Evolutionary conservation across 306 rosid species (phyloP), one percentile per base, ranked within the genome.

Genomic region (Parietaria judaica): DNA sequence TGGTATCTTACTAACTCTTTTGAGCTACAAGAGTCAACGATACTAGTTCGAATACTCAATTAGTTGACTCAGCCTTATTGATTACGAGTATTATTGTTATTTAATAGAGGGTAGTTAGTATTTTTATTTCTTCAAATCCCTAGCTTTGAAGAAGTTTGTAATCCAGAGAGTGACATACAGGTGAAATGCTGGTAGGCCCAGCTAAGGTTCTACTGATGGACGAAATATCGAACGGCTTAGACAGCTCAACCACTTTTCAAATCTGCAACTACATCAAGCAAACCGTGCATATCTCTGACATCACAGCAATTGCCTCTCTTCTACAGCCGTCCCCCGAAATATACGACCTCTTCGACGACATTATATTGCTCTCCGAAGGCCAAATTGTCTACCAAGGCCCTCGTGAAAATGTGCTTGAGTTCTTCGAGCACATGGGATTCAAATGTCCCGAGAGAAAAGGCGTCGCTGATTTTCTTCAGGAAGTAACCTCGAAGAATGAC

Each of bases 171-270:
- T 10, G 15, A 10, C 41, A 66, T 79, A 74, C 66, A 87, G 97
- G 97, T 41, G 97, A 90, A 62, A 86, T 86, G 90, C 58, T 90
- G 67, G 95, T 78, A 11, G 97, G 97, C 56, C 95, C 97, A 4
- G 95, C 88, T 43, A 84, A 83, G 66, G 94, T 81, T 38, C 69
- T 87, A 3, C 65, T 90, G 52, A 87, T 90, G 97, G 95, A 90
- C 69, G 95, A 90, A 67, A 87, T 90, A 52, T 90, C 95, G 54
- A 90, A 89, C 4, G 97, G 97, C 1, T 70, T 90, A 58, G 97
- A 90, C 65, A 90, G 97, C 70, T 81, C 97, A 23, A 84, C 97
- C 36, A 81, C 97, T 4, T 90, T 84, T 58, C 95, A 90, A 60
- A 90, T 87, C 35, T 74, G 84, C 81, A 90, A 74, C 63, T 87